Base-by-base conservation (phyloP, 202 grass and related monocot species). In the Panicum hallii region DNA sequence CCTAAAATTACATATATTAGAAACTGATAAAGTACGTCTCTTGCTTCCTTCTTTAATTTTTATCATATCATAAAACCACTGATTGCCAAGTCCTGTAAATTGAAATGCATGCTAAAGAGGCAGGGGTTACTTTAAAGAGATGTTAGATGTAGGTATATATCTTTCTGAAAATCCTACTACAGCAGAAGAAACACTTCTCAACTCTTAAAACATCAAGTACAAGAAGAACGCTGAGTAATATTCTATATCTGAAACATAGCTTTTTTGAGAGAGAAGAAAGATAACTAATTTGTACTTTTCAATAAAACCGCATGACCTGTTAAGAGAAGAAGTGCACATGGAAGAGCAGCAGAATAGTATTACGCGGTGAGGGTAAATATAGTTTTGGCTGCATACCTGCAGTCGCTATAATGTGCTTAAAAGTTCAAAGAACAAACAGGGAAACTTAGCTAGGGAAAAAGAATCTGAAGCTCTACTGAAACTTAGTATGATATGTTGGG, bases 241-340 rank as follows among this genome's bases (percentile, higher is more conserved):
- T 72, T 50, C 23, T 43, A 75, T 20, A 75, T 82, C 23, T 77
- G 53, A 70, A 73, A 41, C 12, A 63, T 19, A 30, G n/a, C 2
- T 73, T 66, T 48, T 79, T 67, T 74, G 5, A 40, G 71, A 48
- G 45, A 74, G 23, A 53, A 49, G 48, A 36, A 53, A 63, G 15
- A n/a, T 17, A 23, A 46, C 11, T 63, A 78, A 55, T 65, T 78
- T 79, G 19, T 23, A 20, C 2, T 26, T 88, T 53, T 56, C 36
- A 45, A 65, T 22, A 32, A 83, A 72, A 52, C 8, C 6, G 58
- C 15, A 54, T 77, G n/a, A 70, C 41, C 38, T 42, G 14, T 70
- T 45, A n/a, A 32, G 9, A n/a, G 49, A 43, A 50, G 44, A 63
- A 62, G 7, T 7, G 4, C 30, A 38, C 30, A 83, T 38, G 12